Percentiles rank a stretch among this genome's conserved stretches.
Evolutionary conservation across 2,329 filamentous ascomycete genomes (phyloP).

Genomic region (Hymenoscyphus repandus): DNA sequence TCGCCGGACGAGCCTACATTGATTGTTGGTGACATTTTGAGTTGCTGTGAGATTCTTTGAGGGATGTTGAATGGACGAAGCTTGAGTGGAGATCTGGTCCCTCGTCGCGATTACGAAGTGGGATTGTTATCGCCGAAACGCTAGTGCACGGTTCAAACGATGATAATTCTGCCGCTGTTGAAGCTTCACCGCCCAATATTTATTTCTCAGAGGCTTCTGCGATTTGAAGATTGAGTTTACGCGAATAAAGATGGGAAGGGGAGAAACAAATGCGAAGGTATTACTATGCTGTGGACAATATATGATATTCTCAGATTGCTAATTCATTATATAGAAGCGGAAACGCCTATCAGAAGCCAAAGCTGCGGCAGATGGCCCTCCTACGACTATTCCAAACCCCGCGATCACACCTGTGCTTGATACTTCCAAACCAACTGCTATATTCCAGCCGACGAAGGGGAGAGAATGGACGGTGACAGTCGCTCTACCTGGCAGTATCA

Average conservation of each 20-base stretch:
- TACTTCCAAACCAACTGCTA: conserved; percentile 60
- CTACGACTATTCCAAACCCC: conserved; percentile 25
- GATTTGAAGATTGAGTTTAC: not conserved
- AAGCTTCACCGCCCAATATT: conserved; percentile 12
- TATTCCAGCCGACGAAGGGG: conserved; percentile 60
- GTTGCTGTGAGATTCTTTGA: not conserved
- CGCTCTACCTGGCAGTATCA: conserved; percentile 72
- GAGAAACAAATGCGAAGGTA: conserved; percentile 29
- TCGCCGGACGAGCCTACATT: conserved; percentile 62
- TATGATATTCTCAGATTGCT: not conserved
- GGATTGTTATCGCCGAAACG: not conserved
- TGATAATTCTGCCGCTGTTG: conserved; percentile 19
- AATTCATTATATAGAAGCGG: conserved; percentile 26
- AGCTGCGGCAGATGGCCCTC: conserved; percentile 14
- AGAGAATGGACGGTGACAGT: conserved; percentile 70
- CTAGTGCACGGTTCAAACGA: not conserved
- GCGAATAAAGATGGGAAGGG: conserved; percentile 26
- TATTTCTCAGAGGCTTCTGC: conserved; percentile 3
- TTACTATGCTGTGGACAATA: not conserved
- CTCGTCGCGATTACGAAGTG: not conserved
- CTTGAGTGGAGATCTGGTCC: conserved; percentile 7
- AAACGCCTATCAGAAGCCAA: conserved; percentile 29
- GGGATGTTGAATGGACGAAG: not conserved
- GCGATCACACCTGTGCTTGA: conserved; percentile 35
- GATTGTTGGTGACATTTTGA: conserved; percentile 34